phyloP scores from a whole-genome alignment of 2,329 filamentous ascomycete species.

The Talaromyces sp. region DNA sequence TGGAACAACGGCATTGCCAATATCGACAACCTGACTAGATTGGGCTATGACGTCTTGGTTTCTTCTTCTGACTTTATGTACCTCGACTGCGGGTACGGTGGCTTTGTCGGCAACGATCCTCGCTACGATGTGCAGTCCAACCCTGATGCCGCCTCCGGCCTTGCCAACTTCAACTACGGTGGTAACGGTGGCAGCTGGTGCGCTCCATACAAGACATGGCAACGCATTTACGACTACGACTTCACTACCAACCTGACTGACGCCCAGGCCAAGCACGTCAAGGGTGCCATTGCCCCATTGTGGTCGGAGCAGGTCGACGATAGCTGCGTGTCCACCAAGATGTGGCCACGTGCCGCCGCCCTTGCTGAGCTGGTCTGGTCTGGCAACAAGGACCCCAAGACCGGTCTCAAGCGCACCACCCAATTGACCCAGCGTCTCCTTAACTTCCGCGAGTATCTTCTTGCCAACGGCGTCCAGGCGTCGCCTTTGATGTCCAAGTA shows the following conservation, averaged over 20 bases:
- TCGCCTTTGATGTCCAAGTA: constrained; percentile 53
- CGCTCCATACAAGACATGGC: constrained; percentile 57
- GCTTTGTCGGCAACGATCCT: constrained; percentile 52
- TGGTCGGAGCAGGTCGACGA: constrained; percentile 56
- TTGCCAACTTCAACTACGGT: constrained; percentile 52
- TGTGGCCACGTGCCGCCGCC: constrained; percentile 56
- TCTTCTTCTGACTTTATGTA: constrained; percentile 54
- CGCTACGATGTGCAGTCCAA: constrained; percentile 54
- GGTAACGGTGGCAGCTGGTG: constrained; percentile 55
- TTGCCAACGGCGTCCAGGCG: constrained; percentile 51
- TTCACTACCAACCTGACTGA: constrained; percentile 48
- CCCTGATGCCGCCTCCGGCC: constrained; percentile 37
- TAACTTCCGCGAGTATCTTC: constrained; percentile 57
- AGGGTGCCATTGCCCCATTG: constrained; percentile 50
- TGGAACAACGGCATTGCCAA: constrained; percentile 53
- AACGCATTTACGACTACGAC: constrained; percentile 57
- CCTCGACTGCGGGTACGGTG: constrained; percentile 54
- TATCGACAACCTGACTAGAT: constrained; percentile 47
- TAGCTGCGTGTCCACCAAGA: constrained; percentile 44
- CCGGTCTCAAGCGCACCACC: constrained; percentile 50
- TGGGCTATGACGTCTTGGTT: constrained; percentile 54
- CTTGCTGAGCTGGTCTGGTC: constrained; percentile 54
- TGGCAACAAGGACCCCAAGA: constrained; percentile 46
- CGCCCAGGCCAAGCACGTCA: constrained; percentile 44
- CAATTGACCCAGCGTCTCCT: constrained; percentile 52